phyloP scores from a whole-genome alignment of 1,139 yeast genomes.

The Kodamaea anthophila region DNA sequence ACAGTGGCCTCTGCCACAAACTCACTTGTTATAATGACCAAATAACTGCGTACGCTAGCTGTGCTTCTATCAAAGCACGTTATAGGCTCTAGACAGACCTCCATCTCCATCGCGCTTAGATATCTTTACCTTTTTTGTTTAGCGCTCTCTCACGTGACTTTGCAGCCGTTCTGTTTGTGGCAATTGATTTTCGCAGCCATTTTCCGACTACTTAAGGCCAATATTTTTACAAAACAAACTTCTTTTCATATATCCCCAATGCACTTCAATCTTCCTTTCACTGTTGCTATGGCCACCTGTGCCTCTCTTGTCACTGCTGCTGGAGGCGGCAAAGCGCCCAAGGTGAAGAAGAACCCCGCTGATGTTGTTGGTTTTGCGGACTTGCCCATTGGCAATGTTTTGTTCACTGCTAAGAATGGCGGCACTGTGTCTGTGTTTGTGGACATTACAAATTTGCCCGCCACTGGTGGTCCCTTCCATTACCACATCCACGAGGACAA shows the following conservation, averaged over 20 bases:
- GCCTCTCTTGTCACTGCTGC: conserved; percentile 5
- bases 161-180: conserved; percentile 3
- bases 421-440: conserved; percentile 52
- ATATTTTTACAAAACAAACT: background rate
- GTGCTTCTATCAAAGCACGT: too few species aligned
- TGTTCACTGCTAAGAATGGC: conserved; percentile 41
- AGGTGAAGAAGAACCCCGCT: conserved; percentile 35
- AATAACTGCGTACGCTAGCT: too few species aligned
- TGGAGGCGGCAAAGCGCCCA: conserved; percentile 32
- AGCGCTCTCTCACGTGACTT: background rate
- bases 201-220: conserved; percentile 1
- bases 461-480: conserved; percentile 49
- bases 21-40: too few species aligned
- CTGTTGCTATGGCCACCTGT: conserved; percentile 1
- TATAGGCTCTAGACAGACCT: too few species aligned
- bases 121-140: too few species aligned
- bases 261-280: conserved; percentile 5
- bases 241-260: background rate
- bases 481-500: conserved; percentile 53
- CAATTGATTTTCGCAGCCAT: background rate
- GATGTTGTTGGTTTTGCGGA: conserved; percentile 52
- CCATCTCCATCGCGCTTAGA: too few species aligned
- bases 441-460: conserved; percentile 53
- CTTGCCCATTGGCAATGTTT: conserved; percentile 51
- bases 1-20: too few species aligned